Conservation (phyloP, 2,329 filamentous ascomycete species). For the Paracoccidioides brasiliensis region DNA sequence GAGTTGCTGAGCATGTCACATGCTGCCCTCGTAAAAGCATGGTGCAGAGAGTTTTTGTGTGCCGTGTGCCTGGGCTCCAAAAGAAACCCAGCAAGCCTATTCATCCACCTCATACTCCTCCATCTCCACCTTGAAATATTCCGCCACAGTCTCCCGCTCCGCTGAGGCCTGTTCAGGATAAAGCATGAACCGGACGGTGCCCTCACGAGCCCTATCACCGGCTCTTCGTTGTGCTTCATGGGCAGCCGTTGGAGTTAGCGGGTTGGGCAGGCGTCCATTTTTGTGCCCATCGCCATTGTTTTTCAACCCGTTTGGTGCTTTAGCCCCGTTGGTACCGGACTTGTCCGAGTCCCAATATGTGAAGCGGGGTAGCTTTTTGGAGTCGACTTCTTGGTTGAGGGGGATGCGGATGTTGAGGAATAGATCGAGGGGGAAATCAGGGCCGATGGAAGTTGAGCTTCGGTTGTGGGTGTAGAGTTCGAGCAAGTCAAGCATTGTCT, state of each 20-base stretch:
- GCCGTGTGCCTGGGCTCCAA: too few species aligned
- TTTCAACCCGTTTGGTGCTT: conserved; percentile 12
- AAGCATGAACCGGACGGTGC: conserved; percentile 81
- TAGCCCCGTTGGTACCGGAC: conserved; percentile 8
- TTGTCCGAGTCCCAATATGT: conserved; percentile 37
- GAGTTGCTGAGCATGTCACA: neutral
- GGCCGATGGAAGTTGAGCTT: conserved; percentile 59
- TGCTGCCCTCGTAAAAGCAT: neutral
- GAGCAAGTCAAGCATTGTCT: conserved; percentile 79
- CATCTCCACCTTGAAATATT: conserved; percentile 61
- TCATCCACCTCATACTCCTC: conserved; percentile 46
- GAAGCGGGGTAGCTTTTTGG: conserved; percentile 48
- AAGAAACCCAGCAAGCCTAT: conserved; percentile 7
- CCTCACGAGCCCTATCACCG: conserved; percentile 43
- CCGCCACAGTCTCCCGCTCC: conserved; percentile 55
- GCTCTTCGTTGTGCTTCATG: conserved; percentile 32
- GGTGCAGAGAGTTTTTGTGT: neutral
- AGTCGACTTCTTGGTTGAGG: conserved; percentile 68
- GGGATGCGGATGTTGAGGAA: conserved; percentile 80
- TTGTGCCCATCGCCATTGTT: conserved; percentile 13
- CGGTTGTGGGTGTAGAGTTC: conserved; percentile 85
- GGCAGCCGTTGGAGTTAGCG: conserved; percentile 35
- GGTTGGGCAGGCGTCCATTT: conserved; percentile 15
- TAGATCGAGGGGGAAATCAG: conserved; percentile 56
- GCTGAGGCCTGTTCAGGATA: conserved; percentile 60